Evolutionary conservation across 768 basidiomycete species (phyloP).

Genomic region (Crepidotus variabilis): DNA sequence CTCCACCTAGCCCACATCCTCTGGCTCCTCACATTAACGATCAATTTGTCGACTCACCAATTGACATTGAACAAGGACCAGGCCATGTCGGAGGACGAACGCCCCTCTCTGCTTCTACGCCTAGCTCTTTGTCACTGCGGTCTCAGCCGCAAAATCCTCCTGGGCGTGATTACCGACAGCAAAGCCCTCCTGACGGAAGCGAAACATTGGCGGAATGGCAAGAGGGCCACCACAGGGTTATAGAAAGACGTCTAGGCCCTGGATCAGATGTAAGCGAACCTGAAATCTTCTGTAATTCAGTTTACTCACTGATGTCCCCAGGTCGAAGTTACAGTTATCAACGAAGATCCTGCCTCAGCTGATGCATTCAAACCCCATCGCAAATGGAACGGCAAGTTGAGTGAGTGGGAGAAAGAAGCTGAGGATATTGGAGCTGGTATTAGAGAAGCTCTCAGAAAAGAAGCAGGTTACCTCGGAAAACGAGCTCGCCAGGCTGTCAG

Average conservation of each 20-base stretch:
- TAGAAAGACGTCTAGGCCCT: constrained; percentile 12
- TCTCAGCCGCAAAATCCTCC: neutral
- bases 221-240: constrained; percentile 12
- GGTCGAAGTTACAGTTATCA: constrained; percentile 64
- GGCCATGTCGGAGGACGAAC: neutral
- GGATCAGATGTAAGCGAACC: constrained; percentile 7
- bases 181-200: neutral
- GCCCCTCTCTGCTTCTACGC: neutral
- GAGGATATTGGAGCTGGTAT: constrained; percentile 18
- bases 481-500: constrained; percentile 11
- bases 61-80: neutral
- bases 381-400: constrained; percentile 17
- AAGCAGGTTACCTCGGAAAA: constrained; percentile 19
- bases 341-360: constrained; percentile 25
- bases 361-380: constrained; percentile 15
- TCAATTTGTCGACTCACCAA: neutral
- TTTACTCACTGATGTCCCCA: constrained; percentile 20
- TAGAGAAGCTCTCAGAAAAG: constrained; percentile 12
- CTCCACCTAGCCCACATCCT: neutral
- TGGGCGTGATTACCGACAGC: neutral
- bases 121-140: neutral
- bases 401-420: constrained; percentile 17
- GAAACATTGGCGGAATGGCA: neutral
- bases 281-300: neutral
- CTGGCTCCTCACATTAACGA: neutral